Percentiles rank a stretch among this genome's conserved stretches.
phyloP scores from a whole-genome alignment of 208 protist genomes.

The Leishmania amazonensis region DNA sequence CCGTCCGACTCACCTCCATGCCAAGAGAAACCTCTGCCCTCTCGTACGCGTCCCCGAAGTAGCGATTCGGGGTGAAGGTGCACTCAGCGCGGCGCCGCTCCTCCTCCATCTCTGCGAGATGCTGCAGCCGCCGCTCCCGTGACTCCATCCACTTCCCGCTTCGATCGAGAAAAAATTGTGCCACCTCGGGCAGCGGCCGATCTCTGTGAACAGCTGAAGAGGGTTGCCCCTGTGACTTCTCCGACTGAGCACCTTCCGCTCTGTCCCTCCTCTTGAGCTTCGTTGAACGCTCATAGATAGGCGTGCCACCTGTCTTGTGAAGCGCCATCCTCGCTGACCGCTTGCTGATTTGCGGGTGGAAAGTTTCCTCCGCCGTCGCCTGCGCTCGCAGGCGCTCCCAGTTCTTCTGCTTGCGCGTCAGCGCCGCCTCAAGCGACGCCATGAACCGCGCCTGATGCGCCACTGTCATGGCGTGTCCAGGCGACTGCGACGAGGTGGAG shows the following conservation, averaged over 20 bases:
- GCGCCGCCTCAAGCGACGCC: constrained; percentile 33
- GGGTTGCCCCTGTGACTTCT: not conserved
- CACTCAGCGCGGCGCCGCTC: constrained; percentile 22
- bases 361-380: constrained; percentile 35
- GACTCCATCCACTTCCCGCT: constrained; percentile 42
- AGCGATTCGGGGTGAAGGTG: constrained; percentile 36
- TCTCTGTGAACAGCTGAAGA: not conserved
- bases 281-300: constrained; percentile 43
- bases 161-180: constrained; percentile 40
- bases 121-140: constrained; percentile 30
- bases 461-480: not conserved
- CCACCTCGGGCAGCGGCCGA: constrained; percentile 17
- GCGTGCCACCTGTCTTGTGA: constrained; percentile 34
- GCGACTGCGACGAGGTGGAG: constrained; percentile 4
- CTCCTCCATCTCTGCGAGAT: constrained; percentile 20
- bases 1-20: not conserved
- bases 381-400: constrained; percentile 22
- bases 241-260: not conserved
- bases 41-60: constrained; percentile 1
- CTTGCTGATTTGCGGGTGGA: constrained; percentile 39
- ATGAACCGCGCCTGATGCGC: constrained; percentile 25
- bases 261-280: not conserved
- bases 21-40: not conserved
- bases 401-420: constrained; percentile 25
- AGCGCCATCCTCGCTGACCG: constrained; percentile 32